A percentile compares a stretch with the other conserved stretches of the same genome.
Evolutionary conservation across 2,329 filamentous ascomycete genomes (phyloP).

Genomic region (Diaporthe citri): DNA sequence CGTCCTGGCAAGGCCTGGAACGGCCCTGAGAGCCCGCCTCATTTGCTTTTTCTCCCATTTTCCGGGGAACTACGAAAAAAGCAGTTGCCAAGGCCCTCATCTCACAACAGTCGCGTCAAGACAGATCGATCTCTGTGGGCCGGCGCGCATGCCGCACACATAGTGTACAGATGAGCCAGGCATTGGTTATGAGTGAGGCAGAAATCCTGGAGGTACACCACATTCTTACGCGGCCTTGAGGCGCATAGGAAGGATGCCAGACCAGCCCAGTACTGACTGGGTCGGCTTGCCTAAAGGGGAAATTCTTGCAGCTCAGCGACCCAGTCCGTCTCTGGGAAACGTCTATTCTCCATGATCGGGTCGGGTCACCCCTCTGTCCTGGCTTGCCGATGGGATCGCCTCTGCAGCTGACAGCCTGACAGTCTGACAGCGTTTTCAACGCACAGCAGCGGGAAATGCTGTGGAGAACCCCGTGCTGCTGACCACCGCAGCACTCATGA

Average conservation of each 20-base stretch:
- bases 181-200: neutral
- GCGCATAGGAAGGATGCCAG: neutral
- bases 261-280: neutral
- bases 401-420: slow-evolving; percentile 25
- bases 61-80: slow-evolving; percentile 28
- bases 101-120: slow-evolving; percentile 22
- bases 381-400: slow-evolving; percentile 7
- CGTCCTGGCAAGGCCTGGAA: neutral
- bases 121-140: slow-evolving; percentile 8
- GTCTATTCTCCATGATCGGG: neutral
- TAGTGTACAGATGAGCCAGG: neutral
- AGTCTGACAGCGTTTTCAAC: neutral
- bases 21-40: slow-evolving; percentile 8
- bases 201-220: neutral
- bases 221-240: neutral
- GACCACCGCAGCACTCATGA: slow-evolving; percentile 16
- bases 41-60: slow-evolving; percentile 23
- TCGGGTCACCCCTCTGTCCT: neutral
- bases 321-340: slow-evolving; percentile 7
- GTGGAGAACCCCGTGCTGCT: slow-evolving; percentile 27
- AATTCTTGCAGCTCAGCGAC: slow-evolving; percentile 8
- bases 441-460: neutral
- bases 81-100: slow-evolving; percentile 27
- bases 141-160: neutral
- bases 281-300: slow-evolving; percentile 22